phyloP scores from a whole-genome alignment of 768 basidiomycete genomes.

The Leccinellum albellum region DNA sequence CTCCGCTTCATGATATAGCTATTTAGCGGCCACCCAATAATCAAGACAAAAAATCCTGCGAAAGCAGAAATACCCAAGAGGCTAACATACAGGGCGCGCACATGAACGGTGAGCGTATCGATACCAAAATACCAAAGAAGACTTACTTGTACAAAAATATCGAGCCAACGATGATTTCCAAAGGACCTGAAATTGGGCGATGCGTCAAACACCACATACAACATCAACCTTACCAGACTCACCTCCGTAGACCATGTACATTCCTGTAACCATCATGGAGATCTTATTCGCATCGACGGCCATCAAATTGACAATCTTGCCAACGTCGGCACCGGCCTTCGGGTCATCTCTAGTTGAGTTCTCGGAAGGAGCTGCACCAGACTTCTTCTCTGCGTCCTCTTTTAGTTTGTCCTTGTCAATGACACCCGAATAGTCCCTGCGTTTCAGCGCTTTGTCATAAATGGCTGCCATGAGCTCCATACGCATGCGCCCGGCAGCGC shows the following conservation, averaged over 20 bases:
- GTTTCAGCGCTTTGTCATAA: conserved; percentile 83
- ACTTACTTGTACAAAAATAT: conserved; percentile 72
- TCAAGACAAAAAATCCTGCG: conserved; percentile 41
- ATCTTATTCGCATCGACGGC: conserved; percentile 70
- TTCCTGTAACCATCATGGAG: conserved; percentile 48
- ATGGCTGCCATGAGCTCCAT: conserved; percentile 81
- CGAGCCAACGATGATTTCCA: conserved; percentile 72
- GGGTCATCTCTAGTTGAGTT: conserved; percentile 41
- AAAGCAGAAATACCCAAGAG: conserved; percentile 47
- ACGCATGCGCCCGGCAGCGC: conserved; percentile 69
- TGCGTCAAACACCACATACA: not conserved
- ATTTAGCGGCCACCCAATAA: conserved; percentile 40
- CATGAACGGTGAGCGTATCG: not conserved
- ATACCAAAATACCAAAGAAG: not conserved
- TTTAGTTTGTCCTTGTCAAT: conserved; percentile 47
- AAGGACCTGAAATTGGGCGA: conserved; percentile 45
- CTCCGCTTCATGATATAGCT: conserved; percentile 36
- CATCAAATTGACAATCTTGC: conserved; percentile 91
- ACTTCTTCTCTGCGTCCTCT: conserved; percentile 21
- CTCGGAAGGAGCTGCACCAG: conserved; percentile 21
- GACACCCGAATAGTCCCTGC: conserved; percentile 80
- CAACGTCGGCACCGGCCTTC: conserved; percentile 77
- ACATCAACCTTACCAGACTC: conserved; percentile 1
- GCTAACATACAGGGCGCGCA: conserved; percentile 50
- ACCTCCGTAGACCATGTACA: conserved; percentile 71